Evolutionary conservation across 208 protist genomes (phyloP), one percentile per base, ranked within the genome.

Genomic region (Acanthamoeba healyi): DNA sequence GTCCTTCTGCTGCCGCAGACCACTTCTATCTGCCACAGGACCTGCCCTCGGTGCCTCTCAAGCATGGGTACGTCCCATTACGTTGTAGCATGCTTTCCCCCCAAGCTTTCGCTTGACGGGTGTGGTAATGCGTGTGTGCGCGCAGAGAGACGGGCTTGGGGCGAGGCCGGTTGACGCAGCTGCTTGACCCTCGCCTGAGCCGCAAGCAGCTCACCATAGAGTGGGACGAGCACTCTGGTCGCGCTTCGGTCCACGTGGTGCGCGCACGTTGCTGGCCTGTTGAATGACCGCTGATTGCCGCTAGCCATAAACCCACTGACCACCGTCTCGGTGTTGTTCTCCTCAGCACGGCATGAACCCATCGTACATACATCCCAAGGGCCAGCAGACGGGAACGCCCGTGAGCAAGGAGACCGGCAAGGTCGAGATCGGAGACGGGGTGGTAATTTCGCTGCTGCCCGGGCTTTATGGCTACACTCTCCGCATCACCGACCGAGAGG

Each of bases 401-500:
- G 36, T 93, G 61, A 82, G 40, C 42, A 93, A 58, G 34, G 38
- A 40, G 6, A 34, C 36, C 9, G 88, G 88, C 19, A 24, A 86
- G 77, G 77, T 86, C 14, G 42, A 86, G n/a, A 44, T 86, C 15
- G 77, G 77, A 24, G 88, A 93, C 29, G 88, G 88, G 12, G 61
- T 56, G n/a, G 81, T 93, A 0, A 74, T 93, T 19, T 93, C 88
- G 14, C 46, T 93, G 17, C 65, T 93, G n/a, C 88, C 88, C 22
- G 88, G 88, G 10, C 88, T 93, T 9, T 93, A 93, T 26, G 61
- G 61, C 44, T 93, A 82, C 67, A 74, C 65, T 12, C 36, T 93
- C 15, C 40, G 42, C 46, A 34, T 93, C 38, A 93, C 26, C 9
- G 67, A 93, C 36, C 88, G 17, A n/a, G 88, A 93, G 65, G 38